These are phyloP conservation scores for Sarcomyxa edulis DNA, from an alignment of 768 basidiomycete species.

Conservation along the genomic window DNA sequence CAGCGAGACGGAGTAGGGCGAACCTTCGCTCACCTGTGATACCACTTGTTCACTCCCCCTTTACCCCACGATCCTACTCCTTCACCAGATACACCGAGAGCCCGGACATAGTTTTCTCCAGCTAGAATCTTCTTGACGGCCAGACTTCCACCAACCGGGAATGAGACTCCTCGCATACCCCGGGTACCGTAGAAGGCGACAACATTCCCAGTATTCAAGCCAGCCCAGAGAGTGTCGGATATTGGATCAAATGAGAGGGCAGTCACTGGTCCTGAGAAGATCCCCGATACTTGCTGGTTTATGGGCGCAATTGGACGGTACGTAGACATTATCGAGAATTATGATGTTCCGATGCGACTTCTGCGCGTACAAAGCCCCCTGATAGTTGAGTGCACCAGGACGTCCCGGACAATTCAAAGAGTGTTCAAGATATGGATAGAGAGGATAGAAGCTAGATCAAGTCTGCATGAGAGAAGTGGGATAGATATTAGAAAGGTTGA, in stretches of 20 bases:
- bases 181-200: slow-evolving; percentile 60
- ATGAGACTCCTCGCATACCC: slow-evolving; percentile 66
- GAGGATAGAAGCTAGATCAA: no score
- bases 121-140: slow-evolving; percentile 71
- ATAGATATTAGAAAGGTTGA: neutral
- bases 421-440: no score
- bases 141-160: slow-evolving; percentile 62
- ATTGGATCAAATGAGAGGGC: slow-evolving; percentile 87
- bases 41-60: slow-evolving; percentile 85
- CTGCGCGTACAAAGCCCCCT: neutral
- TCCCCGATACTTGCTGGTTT: slow-evolving; percentile 16
- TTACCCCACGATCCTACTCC: slow-evolving; percentile 80
- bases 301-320: slow-evolving; percentile 29
- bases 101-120: slow-evolving; percentile 77
- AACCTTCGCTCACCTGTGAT: slow-evolving; percentile 46
- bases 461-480: no score
- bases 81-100: slow-evolving; percentile 49
- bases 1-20: neutral
- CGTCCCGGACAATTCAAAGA: no score
- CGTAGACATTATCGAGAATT: slow-evolving; percentile 18
- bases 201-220: slow-evolving; percentile 66
- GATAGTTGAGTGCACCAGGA: slow-evolving; percentile 4
- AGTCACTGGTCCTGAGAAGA: slow-evolving; percentile 52
- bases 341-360: slow-evolving; percentile 1
- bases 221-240: slow-evolving; percentile 87